Conservation (phyloP, 768 basidiomycete species). For the Termitomyces sp. region DNA sequence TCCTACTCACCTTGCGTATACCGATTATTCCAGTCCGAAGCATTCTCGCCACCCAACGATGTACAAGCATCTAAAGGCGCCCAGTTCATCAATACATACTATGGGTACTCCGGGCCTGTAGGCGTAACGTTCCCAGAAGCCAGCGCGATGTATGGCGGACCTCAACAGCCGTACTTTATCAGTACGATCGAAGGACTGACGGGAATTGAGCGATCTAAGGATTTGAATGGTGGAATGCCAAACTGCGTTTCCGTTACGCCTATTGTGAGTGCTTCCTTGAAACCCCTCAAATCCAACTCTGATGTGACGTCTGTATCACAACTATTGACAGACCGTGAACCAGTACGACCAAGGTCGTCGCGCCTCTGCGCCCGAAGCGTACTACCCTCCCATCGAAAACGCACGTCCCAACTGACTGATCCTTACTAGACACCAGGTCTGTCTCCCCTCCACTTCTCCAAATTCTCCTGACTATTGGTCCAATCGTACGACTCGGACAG, state of each 20-base stretch:
- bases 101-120: conserved; percentile 51
- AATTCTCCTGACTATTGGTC: not conserved
- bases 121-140: conserved; percentile 47
- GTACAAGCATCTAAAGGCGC: conserved; percentile 45
- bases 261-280: conserved; percentile 24
- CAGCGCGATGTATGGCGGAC: conserved; percentile 49
- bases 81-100: conserved; percentile 42
- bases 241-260: conserved; percentile 57
- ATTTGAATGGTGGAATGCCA: conserved; percentile 53
- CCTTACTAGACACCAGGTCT: conserved; percentile 36
- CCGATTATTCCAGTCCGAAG: conserved; percentile 32
- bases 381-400: conserved; percentile 49
- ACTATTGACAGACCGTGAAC: conserved; percentile 32
- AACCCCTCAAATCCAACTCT: conserved; percentile 5
- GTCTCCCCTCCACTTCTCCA: not conserved
- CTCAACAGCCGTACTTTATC: conserved; percentile 48
- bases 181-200: conserved; percentile 43
- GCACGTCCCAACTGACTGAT: conserved; percentile 47
- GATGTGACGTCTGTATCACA: not conserved
- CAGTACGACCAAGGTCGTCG: conserved; percentile 48
- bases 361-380: conserved; percentile 52
- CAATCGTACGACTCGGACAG: conserved; percentile 18
- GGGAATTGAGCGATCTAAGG: conserved; percentile 42
- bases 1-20: not conserved
- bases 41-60: conserved; percentile 42